Base-by-base conservation (phyloP, 225 moss, liverwort and hornwort genomes). In the Physcomitrium patens region DNA sequence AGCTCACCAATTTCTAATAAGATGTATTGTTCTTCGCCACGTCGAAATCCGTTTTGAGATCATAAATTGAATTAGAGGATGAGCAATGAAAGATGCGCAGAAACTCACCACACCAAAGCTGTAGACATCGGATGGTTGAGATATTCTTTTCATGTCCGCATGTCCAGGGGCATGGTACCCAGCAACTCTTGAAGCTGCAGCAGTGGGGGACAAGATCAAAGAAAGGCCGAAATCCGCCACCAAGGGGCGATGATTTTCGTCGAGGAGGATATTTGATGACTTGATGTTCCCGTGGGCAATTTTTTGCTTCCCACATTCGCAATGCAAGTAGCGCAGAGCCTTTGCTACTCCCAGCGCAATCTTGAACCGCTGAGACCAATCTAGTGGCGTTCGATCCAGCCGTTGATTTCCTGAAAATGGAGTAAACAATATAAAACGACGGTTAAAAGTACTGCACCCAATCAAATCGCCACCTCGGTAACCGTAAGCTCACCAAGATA, bases 211-310 rank as follows among this genome's bases (percentile, higher is more conserved):
- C 78, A 83, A 87, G 55, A 93, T 83, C 45, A 91, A 69, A 26
- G 85, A 85, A 31, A 93, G 78, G 37, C 93, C 90, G 49, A 87
- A 91, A 75, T 93, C 89, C 3, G 87, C 86, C 9, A 89, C 77
- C 60, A 89, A 84, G 6, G 89, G 78, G 47, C 72, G 77, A 45
- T 84, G 75, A 68, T 82, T 77, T 56, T 84, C 74, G 54, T 89
- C 93, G 12, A 93, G 67, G 10, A 93, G 84, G 49, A 89, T 85
- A 77, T 93, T 93, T 6, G 91, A 89, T 0, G 89, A 87, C 22
- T 93, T 91, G 67, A 93, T 91, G 70, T 93, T 91, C 28, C 89
- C 93, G 41, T 93, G 91, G 7, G 86, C 78, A 37, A 86, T 70
- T 20, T 89, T 93, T 62, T 86, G 89, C 42, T 82, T 81, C 18